Conservation (phyloP, 1,284 basidiomycete genomes). For the Cryptococcus sp. region DNA sequence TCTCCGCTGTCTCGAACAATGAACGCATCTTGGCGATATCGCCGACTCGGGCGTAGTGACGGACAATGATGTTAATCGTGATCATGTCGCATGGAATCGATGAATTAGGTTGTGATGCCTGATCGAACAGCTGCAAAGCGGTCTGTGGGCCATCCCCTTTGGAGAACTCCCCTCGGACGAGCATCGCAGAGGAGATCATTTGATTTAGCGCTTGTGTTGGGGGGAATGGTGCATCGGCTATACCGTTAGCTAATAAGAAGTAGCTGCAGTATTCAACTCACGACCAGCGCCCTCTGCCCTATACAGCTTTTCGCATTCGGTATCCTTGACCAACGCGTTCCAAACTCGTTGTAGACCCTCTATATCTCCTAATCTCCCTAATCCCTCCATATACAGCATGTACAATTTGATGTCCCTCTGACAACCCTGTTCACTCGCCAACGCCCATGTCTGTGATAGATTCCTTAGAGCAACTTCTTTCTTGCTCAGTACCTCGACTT, state of each 20-base stretch:
- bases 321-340: slow-evolving; percentile 35
- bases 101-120: slow-evolving; percentile 26
- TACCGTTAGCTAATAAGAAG: not conserved
- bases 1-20: slow-evolving; percentile 57
- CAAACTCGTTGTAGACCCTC: slow-evolving; percentile 27
- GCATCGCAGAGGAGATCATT: slow-evolving; percentile 34
- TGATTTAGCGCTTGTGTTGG: slow-evolving; percentile 39
- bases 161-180: slow-evolving; percentile 7
- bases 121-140: slow-evolving; percentile 33
- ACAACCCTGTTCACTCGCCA: slow-evolving; percentile 17
- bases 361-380: slow-evolving; percentile 38
- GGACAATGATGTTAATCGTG: slow-evolving; percentile 72
- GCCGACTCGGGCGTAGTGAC: slow-evolving; percentile 58
- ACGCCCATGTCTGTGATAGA: slow-evolving; percentile 28
- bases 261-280: not conserved
- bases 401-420: slow-evolving; percentile 40
- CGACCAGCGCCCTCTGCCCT: slow-evolving; percentile 13
- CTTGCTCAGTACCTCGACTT: not conserved
- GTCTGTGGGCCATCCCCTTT: slow-evolving; percentile 22
- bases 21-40: slow-evolving; percentile 60
- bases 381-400: slow-evolving; percentile 35
- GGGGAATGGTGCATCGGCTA: slow-evolving; percentile 24
- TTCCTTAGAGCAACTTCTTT: slow-evolving; percentile 9
- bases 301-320: slow-evolving; percentile 21
- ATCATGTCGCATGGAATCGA: slow-evolving; percentile 58